Conservation (phyloP, 2,329 filamentous ascomycete genomes). For the Corynespora cassiicola region DNA sequence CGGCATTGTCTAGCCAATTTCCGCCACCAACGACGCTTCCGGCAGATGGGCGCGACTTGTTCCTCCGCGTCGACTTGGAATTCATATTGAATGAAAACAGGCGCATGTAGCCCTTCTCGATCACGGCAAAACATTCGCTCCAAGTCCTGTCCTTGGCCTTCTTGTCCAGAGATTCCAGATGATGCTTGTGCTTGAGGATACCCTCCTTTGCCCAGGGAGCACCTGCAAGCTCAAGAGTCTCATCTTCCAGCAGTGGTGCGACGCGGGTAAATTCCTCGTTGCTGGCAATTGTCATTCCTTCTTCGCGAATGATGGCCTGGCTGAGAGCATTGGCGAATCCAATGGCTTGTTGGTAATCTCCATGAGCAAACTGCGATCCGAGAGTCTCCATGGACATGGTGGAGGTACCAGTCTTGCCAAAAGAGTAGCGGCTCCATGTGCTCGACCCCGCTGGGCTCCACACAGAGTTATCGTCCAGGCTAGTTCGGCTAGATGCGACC, state of each 20-base stretch:
- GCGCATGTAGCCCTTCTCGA: constrained; percentile 92
- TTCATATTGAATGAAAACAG: constrained; percentile 91
- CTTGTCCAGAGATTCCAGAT: constrained; percentile 88
- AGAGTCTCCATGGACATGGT: constrained; percentile 95
- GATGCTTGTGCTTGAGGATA: constrained; percentile 94
- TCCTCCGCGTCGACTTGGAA: constrained; percentile 74
- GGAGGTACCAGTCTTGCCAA: constrained; percentile 88
- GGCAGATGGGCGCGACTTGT: constrained; percentile 60
- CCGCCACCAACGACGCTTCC: constrained; percentile 86
- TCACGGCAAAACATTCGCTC: constrained; percentile 93
- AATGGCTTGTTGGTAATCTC: constrained; percentile 93
- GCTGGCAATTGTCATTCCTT: constrained; percentile 64
- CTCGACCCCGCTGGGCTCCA: constrained; percentile 94
- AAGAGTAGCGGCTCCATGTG: constrained; percentile 92
- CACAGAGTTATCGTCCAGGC: constrained; percentile 88
- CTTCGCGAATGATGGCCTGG: constrained; percentile 94
- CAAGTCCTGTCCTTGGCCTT: constrained; percentile 93
- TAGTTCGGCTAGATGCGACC: constrained; percentile 89
- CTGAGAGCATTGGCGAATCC: constrained; percentile 96
- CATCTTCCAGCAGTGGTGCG: constrained; percentile 82
- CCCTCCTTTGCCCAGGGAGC: constrained; percentile 99
- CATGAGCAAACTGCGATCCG: constrained; percentile 74
- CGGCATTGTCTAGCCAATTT: constrained; percentile 98
- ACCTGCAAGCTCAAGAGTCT: constrained; percentile 86
- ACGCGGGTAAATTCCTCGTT: constrained; percentile 65